A percentile compares a stretch with the other conserved stretches of the same genome.
Conservation (phyloP, 371 early-diverging fungal species). For the Capillidium rhysosporum region DNA sequence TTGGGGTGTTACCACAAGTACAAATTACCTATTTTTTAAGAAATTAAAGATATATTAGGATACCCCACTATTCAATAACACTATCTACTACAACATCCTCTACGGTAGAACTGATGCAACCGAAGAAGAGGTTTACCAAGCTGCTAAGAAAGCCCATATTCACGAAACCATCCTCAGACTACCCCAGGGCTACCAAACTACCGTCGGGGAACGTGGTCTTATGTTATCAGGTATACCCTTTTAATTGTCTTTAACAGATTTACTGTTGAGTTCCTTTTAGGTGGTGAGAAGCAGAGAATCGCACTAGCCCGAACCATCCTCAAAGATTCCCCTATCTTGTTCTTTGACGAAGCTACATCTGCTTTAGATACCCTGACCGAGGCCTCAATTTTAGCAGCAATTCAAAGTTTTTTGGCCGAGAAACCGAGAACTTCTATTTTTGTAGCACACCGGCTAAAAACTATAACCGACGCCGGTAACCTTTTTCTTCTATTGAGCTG, state of each 20-base stretch:
- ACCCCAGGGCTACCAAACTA: slow-evolving; percentile 42
- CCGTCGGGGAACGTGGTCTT: slow-evolving; percentile 57
- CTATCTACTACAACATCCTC: slow-evolving; percentile 45
- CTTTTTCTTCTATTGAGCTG: neutral
- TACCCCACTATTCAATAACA: slow-evolving; percentile 49
- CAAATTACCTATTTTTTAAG: neutral
- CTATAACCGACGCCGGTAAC: slow-evolving; percentile 54
- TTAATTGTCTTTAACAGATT: neutral
- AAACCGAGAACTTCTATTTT: slow-evolving; percentile 46
- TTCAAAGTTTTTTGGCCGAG: slow-evolving; percentile 41
- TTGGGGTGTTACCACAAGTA: slow-evolving; percentile 65
- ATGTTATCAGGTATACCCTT: slow-evolving; percentile 43
- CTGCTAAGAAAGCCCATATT: slow-evolving; percentile 35
- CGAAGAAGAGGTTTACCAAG: slow-evolving; percentile 27
- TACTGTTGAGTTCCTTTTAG: slow-evolving; percentile 4
- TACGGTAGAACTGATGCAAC: slow-evolving; percentile 34
- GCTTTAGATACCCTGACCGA: slow-evolving; percentile 85
- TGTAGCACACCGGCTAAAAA: slow-evolving; percentile 59
- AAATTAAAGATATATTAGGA: slow-evolving; percentile 18
- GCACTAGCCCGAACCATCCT: slow-evolving; percentile 59
- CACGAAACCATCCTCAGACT: slow-evolving; percentile 36
- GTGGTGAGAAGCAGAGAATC: slow-evolving; percentile 66
- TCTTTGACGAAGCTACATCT: slow-evolving; percentile 89
- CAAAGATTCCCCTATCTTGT: slow-evolving; percentile 51
- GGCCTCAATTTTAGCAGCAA: slow-evolving; percentile 49